Evolutionary conservation across 768 basidiomycete genomes (phyloP).

Genomic region (Lactifluus rugatus): DNA sequence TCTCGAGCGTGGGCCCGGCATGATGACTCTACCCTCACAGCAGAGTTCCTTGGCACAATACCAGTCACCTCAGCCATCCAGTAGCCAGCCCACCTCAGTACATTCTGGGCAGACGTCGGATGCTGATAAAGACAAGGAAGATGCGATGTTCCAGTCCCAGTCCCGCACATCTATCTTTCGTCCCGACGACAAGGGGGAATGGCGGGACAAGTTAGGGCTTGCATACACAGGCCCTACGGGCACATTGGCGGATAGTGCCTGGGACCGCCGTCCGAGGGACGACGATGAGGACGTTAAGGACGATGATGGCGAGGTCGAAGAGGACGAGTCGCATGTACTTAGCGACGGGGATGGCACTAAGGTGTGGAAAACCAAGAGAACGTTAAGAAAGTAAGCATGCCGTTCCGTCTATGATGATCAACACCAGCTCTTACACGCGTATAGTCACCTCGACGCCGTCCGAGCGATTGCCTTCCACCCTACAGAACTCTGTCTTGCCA

Average conservation of each 20-base stretch:
- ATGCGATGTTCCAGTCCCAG: slow-evolving; percentile 37
- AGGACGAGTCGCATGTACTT: slow-evolving; percentile 49
- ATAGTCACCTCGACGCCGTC: slow-evolving; percentile 87
- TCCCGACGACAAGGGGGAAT: slow-evolving; percentile 77
- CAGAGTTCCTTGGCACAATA: slow-evolving; percentile 22
- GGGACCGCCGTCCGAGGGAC: slow-evolving; percentile 44
- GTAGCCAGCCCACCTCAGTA: slow-evolving; percentile 24
- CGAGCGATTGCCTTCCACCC: slow-evolving; percentile 87
- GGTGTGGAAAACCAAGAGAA: slow-evolving; percentile 79
- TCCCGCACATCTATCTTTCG: slow-evolving; percentile 72
- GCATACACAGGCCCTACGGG: slow-evolving; percentile 50
- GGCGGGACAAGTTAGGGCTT: slow-evolving; percentile 69
- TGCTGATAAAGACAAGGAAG: slow-evolving; percentile 37
- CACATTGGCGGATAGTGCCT: slow-evolving; percentile 35
- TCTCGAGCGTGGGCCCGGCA: slow-evolving; percentile 38
- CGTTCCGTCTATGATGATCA: slow-evolving; percentile 3
- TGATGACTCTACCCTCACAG: slow-evolving; percentile 25
- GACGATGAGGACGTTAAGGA: slow-evolving; percentile 63
- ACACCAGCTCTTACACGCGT: slow-evolving; percentile 3
- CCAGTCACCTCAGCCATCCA: slow-evolving; percentile 23
- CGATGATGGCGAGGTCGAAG: slow-evolving; percentile 59
- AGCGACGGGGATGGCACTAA: slow-evolving; percentile 62
- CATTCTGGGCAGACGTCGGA: slow-evolving; percentile 23
- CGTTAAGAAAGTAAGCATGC: slow-evolving; percentile 71
- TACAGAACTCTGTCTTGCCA: slow-evolving; percentile 75